phyloP scores from a whole-genome alignment of 2,329 filamentous ascomycete genomes.

The Cladophialophora carrionii region DNA sequence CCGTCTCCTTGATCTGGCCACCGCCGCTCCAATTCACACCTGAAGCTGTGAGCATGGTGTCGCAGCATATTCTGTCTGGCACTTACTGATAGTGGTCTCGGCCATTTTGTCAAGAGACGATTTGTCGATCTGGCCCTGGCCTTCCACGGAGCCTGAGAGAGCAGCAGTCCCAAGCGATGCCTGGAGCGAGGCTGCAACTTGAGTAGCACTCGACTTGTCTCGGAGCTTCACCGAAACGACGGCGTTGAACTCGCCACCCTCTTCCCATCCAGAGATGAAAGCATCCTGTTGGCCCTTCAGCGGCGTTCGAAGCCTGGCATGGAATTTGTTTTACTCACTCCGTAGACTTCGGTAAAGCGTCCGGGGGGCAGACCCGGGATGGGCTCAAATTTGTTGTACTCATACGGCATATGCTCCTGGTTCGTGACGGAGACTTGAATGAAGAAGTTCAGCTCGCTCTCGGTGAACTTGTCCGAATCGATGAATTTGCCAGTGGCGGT shows the following conservation, averaged over 20 bases:
- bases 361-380: background rate
- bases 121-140: background rate
- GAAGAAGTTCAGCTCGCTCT: background rate
- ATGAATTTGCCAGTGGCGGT: background rate
- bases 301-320: too few species aligned
- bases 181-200: background rate
- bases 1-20: background rate
- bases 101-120: background rate
- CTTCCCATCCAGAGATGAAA: background rate
- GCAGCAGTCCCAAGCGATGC: background rate
- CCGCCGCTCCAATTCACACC: background rate
- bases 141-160: background rate
- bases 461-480: background rate
- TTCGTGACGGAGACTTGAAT: background rate
- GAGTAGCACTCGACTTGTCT: background rate
- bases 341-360: background rate
- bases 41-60: background rate
- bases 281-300: background rate
- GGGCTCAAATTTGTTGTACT: background rate
- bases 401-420: background rate
- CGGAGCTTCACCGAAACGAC: background rate
- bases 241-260: background rate
- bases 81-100: background rate
- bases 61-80: background rate
- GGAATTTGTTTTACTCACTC: background rate